phyloP scores from a whole-genome alignment of 495 filamentous ascomycete genomes.

The Penicillium salamii region DNA sequence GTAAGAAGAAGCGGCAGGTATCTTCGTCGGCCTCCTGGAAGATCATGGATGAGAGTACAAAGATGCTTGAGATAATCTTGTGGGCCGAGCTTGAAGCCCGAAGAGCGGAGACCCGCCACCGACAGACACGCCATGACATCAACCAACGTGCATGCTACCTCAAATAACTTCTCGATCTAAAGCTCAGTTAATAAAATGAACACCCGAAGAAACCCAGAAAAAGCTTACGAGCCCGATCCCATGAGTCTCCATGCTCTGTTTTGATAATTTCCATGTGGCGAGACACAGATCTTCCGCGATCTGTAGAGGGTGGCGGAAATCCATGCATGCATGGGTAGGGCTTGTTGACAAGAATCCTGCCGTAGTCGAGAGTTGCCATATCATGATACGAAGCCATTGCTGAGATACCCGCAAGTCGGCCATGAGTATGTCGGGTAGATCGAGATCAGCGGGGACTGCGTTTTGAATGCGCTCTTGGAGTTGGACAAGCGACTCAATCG shows the following conservation, averaged over 20 bases:
- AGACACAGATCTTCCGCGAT: slow-evolving; percentile 67
- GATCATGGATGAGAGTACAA: slow-evolving; percentile 58
- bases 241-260: slow-evolving; percentile 63
- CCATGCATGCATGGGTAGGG: slow-evolving; percentile 58
- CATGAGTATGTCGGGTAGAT: slow-evolving; percentile 59
- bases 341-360: slow-evolving; percentile 52
- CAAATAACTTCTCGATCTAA: slow-evolving; percentile 73
- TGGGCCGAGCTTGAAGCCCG: slow-evolving; percentile 62
- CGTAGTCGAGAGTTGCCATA: slow-evolving; percentile 63
- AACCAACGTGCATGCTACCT: slow-evolving; percentile 67
- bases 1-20: slow-evolving; percentile 68
- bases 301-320: slow-evolving; percentile 66
- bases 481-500: slow-evolving; percentile 54
- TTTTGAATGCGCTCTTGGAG: slow-evolving; percentile 66
- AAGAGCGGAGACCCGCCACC: slow-evolving; percentile 41
- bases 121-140: slow-evolving; percentile 69
- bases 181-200: background rate
- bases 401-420: slow-evolving; percentile 67
- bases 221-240: slow-evolving; percentile 60
- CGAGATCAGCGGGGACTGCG: slow-evolving; percentile 59
- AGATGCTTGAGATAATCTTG: slow-evolving; percentile 72
- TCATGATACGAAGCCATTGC: slow-evolving; percentile 72
- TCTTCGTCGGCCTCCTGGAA: slow-evolving; percentile 67
- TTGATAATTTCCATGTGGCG: slow-evolving; percentile 64
- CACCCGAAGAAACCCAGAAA: background rate